Conservation (phyloP, 176 grass and related monocot genomes). For the Ampelocalamus luodianensis region DNA sequence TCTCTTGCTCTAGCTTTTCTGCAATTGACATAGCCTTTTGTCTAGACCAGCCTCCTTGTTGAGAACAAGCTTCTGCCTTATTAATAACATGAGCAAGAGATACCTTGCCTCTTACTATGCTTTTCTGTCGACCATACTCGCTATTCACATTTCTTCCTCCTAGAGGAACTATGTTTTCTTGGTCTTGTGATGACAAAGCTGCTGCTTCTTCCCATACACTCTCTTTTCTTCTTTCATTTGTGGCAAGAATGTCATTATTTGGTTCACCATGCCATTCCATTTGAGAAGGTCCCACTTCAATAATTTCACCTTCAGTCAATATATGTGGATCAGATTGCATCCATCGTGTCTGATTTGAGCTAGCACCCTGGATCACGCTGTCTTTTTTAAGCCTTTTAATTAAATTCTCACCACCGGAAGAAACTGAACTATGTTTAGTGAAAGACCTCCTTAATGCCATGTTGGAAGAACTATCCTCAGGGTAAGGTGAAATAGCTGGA, state of each 20-base stretch:
- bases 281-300: conserved; percentile 62
- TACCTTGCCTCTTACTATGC: conserved; percentile 64
- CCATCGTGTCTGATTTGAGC: conserved; percentile 62
- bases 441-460: conserved; percentile 64
- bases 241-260: conserved; percentile 24
- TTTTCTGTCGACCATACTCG: conserved; percentile 45
- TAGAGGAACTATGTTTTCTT: conserved; percentile 31
- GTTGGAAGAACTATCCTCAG: conserved; percentile 51
- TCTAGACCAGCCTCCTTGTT: conserved; percentile 74
- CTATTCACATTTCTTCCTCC: conserved; percentile 45
- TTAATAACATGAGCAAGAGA: conserved; percentile 91
- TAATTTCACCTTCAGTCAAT: conserved; percentile 92
- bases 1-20: conserved; percentile 91
- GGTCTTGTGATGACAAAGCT: conserved; percentile 45
- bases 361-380: conserved; percentile 25
- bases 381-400: conserved; percentile 53
- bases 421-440: conserved; percentile 63
- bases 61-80: conserved; percentile 57
- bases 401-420: conserved; percentile 67
- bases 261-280: conserved; percentile 43
- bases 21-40: conserved; percentile 78
- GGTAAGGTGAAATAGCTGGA: conserved; percentile 48
- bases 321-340: conserved; percentile 86
- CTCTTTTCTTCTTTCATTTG: conserved; percentile 37
- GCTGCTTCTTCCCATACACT: conserved; percentile 34